Evolutionary conservation across 495 filamentous ascomycete genomes (phyloP), one percentile per base, ranked within the genome.

Genomic region (Penicillium subrubescens): DNA sequence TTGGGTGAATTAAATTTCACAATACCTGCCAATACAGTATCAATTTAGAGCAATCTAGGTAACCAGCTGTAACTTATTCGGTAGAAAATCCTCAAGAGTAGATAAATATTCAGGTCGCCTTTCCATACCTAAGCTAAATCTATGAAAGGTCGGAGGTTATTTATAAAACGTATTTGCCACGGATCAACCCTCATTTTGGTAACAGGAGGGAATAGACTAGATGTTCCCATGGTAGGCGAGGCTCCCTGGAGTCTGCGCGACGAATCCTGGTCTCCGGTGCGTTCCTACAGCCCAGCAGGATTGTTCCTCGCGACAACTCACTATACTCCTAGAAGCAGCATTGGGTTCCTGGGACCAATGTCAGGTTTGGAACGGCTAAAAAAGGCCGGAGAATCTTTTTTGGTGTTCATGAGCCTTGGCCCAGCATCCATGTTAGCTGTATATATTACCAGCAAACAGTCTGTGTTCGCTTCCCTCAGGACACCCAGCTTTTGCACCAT

Each of bases 1-100:
- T 51, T 51, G 48, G 48, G 48, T 51, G 48, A 51, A 51, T 51
- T 51, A n/a, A 29, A 51, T 51, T 51, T 51, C 48, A 51, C 48
- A 51, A 25, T 51, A 51, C 48, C 48, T 51, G 48, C 48, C 27
- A 51, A 51, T 51, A 51, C 27, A 50, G 44, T 51, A 51, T 27
- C 21, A 51, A 51, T 51, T 51, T 51, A 51, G 48, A 39, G 39
- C 39, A 43, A 43, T 43, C 39, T 43, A 43, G 39, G 39, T 43
- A 43, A 43, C 39, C 39, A 43, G 39, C 39, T 43, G 39, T 43
- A 43, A 43, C 39, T 43, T 43, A 43, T 35, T 35, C 34, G n/a
- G n/a, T n/a, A n/a, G n/a, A n/a, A n/a, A n/a, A n/a, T n/a, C n/a
- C n/a, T n/a, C n/a, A n/a, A n/a, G n/a, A n/a, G n/a, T n/a, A n/a